A percentile compares a stretch with the other conserved stretches of the same genome.
Evolutionary conservation across 257 asterid species (phyloP).

Genomic region (Forsythia suspensa): DNA sequence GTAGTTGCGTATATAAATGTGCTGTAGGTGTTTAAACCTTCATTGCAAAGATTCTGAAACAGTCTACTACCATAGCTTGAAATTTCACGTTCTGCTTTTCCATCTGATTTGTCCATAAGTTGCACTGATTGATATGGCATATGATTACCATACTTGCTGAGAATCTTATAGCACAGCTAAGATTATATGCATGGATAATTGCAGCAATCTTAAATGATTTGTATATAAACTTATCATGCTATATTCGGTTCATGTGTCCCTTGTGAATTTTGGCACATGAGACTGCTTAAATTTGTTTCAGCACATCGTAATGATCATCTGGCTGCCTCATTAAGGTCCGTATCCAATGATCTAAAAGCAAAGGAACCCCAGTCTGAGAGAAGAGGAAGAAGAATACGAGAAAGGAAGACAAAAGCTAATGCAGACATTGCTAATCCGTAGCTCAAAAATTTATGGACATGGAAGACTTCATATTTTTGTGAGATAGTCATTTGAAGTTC

Average conservation of each 20-base stretch:
- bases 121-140: not conserved
- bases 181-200: not conserved
- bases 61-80: not conserved
- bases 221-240: not conserved
- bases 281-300: slow-evolving; percentile 33
- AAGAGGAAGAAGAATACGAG: slow-evolving; percentile 63
- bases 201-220: not conserved
- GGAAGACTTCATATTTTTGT: not conserved
- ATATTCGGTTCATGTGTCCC: not conserved
- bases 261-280: not conserved
- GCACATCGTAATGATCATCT: slow-evolving; percentile 89
- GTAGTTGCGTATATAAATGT: not conserved
- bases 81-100: not conserved
- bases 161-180: not conserved
- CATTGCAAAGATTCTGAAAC: not conserved
- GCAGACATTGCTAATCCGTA: slow-evolving; percentile 48
- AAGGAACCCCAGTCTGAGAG: slow-evolving; percentile 72
- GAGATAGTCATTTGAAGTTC: not conserved
- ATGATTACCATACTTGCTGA: not conserved
- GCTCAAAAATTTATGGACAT: slow-evolving; percentile 3
- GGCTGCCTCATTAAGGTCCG: slow-evolving; percentile 67
- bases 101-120: not conserved
- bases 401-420: slow-evolving; percentile 45
- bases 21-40: not conserved
- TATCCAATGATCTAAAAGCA: slow-evolving; percentile 65